phyloP scores from a whole-genome alignment of 2,329 filamentous ascomycete species.

The Pseudocercospora vitis region DNA sequence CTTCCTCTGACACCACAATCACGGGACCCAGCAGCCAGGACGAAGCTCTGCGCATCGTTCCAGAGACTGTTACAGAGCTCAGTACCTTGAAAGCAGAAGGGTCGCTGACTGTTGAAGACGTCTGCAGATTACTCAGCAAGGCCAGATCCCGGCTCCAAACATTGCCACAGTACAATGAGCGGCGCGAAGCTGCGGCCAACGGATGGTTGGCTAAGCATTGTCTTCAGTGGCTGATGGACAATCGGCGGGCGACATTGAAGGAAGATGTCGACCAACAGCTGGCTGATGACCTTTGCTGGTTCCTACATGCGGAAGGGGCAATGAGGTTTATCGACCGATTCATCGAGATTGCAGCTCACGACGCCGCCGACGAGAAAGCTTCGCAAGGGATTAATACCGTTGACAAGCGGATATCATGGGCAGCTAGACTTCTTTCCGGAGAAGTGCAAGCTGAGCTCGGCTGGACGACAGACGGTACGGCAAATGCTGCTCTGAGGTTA shows the following conservation, averaged over 20 bases:
- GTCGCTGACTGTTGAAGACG: too few species aligned
- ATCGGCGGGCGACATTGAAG: background rate
- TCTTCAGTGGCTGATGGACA: background rate
- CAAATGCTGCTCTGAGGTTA: background rate
- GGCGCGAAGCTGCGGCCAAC: too few species aligned
- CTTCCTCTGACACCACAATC: too few species aligned
- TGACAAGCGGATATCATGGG: background rate
- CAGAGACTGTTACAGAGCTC: too few species aligned
- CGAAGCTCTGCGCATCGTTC: too few species aligned
- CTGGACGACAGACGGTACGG: background rate
- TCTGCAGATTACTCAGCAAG: too few species aligned
- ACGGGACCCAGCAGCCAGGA: too few species aligned
- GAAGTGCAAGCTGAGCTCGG: background rate
- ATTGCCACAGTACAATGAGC: too few species aligned
- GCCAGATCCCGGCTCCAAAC: too few species aligned
- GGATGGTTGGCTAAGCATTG: too few species aligned
- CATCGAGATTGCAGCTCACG: background rate
- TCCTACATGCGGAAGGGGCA: background rate
- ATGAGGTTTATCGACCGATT: background rate
- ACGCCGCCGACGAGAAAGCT: background rate
- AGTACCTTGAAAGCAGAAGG: too few species aligned
- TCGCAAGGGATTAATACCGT: background rate
- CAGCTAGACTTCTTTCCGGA: background rate
- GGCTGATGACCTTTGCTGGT: background rate
- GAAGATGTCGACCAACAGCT: background rate